phyloP scores from a whole-genome alignment of 2,329 filamentous ascomycete species.

The Diaporthe humulicola region DNA sequence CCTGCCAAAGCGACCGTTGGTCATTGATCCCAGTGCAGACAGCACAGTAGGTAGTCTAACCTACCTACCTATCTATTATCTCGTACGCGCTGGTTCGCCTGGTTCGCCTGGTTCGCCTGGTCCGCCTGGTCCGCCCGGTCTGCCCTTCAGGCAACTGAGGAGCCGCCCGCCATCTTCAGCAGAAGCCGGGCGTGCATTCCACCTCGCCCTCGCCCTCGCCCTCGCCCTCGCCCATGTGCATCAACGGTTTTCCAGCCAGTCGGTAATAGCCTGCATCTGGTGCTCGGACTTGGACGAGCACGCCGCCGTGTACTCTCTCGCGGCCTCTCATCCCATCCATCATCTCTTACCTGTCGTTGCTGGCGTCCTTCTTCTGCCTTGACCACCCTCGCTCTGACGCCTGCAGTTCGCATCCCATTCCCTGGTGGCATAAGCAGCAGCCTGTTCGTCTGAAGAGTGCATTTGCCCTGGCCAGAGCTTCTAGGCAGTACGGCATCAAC shows the following conservation, averaged over 20 bases:
- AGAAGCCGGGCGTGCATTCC: not conserved
- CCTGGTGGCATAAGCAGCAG: not conserved
- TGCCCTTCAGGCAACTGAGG: conserved; percentile 21
- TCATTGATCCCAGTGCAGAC: not conserved
- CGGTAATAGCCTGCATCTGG: conserved; percentile 14
- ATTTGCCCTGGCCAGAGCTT: not conserved
- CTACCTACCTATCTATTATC: not conserved
- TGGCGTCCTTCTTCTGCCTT: not conserved
- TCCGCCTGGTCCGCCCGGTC: conserved; percentile 3
- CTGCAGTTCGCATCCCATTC: conserved; percentile 17
- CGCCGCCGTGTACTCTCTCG: conserved; percentile 12
- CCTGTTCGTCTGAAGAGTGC: not conserved
- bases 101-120: conserved; percentile 5
- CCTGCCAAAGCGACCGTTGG: not conserved
- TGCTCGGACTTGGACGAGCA: not conserved
- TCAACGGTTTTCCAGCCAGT: conserved; percentile 7
- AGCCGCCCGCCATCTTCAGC: not conserved
- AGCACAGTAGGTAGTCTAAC: not conserved
- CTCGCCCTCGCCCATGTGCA: not conserved
- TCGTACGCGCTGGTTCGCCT: not conserved
- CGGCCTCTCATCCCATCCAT: not conserved
- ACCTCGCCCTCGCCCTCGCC: not conserved
- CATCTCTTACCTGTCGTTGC: conserved; percentile 8
- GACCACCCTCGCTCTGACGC: not conserved
- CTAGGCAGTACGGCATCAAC: not conserved